Conservation (phyloP, 805 yeast species). For the Ogataea dorogensis region DNA sequence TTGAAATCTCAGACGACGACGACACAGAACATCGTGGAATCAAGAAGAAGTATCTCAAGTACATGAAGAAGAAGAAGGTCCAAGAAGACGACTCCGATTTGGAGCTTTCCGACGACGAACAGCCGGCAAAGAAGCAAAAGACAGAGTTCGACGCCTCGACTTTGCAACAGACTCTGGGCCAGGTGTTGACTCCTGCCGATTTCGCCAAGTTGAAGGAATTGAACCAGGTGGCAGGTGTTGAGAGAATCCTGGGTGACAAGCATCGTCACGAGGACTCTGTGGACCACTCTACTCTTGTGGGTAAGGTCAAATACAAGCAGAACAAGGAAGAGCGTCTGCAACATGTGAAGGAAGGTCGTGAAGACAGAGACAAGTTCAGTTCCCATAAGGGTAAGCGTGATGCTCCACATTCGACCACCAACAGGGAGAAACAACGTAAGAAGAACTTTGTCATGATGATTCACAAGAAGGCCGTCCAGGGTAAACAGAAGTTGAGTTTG, state of each 20-base stretch:
- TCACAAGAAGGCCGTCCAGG: conserved; percentile 91
- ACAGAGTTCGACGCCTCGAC: conserved; percentile 40
- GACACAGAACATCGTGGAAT: conserved; percentile 36
- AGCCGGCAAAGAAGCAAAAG: conserved; percentile 34
- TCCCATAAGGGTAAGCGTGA: conserved; percentile 79
- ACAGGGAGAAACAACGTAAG: conserved; percentile 93
- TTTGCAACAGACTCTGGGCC: conserved; percentile 50
- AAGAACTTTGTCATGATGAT: conserved; percentile 99
- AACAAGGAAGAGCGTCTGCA: conserved; percentile 88
- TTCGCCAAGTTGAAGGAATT: conserved; percentile 93
- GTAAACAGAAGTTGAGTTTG: conserved; percentile 85
- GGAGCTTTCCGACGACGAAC: conserved; percentile 47
- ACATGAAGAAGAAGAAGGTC: conserved; percentile 32
- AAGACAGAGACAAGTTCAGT: conserved; percentile 88
- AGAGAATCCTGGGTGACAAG: conserved; percentile 64
- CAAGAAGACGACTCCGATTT: conserved; percentile 47
- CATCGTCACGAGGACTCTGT: conserved; percentile 76
- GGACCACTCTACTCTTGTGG: conserved; percentile 74
- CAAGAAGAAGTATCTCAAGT: conserved; percentile 35
- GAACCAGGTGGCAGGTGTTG: conserved; percentile 79
- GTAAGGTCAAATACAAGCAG: conserved; percentile 79
- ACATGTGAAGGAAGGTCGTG: conserved; percentile 84
- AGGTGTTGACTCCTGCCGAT: conserved; percentile 93
- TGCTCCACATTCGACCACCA: conserved; percentile 85
- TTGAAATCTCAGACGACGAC: conserved; percentile 45